Evolutionary conservation across 2,329 filamentous ascomycete species (phyloP).

Genomic region (Passalora sequoiae): DNA sequence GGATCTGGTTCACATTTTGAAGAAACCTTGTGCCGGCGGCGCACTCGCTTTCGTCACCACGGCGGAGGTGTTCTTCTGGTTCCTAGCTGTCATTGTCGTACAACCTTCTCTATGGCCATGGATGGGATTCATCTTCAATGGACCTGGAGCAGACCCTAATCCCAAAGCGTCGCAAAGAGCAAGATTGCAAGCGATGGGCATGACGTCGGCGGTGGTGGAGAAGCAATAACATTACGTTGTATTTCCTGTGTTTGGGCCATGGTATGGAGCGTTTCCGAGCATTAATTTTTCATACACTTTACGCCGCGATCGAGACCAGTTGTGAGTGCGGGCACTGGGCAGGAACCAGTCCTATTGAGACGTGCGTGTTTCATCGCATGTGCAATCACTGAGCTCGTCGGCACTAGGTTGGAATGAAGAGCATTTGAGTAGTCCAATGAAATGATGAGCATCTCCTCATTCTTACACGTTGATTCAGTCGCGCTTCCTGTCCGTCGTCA

Average conservation of each 20-base stretch:
- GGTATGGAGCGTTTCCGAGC: background rate
- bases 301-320: no score
- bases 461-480: no score
- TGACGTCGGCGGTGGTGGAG: background rate
- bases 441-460: no score
- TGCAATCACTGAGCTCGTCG: no score
- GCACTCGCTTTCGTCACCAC: conserved; percentile 91
- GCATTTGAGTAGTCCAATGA: no score
- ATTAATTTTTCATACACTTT: no score
- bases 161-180: conserved; percentile 2
- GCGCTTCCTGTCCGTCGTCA: no score
- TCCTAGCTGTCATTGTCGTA: conserved; percentile 67
- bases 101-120: conserved; percentile 91
- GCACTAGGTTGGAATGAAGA: no score
- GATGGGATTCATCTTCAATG: conserved; percentile 76
- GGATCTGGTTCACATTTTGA: conserved; percentile 70
- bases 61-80: conserved; percentile 78
- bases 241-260: background rate
- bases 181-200: background rate
- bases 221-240: background rate
- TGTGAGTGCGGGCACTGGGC: no score
- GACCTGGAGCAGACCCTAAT: conserved; percentile 32
- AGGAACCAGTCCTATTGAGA: no score
- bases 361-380: no score
- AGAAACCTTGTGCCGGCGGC: conserved; percentile 61